These are phyloP conservation scores for Hanseniaspora jakobsenii DNA, from an alignment of 805 yeast genomes.

Conservation along the genomic window DNA sequence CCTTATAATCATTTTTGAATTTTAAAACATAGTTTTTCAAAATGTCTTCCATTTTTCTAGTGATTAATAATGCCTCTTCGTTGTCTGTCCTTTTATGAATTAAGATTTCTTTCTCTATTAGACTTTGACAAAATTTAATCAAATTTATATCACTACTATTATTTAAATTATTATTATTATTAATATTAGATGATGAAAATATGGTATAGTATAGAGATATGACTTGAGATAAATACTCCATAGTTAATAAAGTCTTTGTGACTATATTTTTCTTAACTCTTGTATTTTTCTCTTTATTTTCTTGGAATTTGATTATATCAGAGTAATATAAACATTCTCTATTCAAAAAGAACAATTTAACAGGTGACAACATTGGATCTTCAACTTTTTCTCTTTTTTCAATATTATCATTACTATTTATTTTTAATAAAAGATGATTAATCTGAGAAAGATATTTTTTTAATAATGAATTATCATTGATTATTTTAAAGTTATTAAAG, in stretches of 20 bases:
- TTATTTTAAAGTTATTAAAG: no score
- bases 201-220: not conserved
- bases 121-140: constrained; percentile 2
- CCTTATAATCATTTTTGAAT: not conserved
- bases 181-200: not conserved
- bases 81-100: not conserved
- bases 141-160: not conserved
- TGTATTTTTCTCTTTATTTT: not conserved
- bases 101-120: not conserved
- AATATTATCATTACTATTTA: no score
- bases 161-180: not conserved
- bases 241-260: not conserved
- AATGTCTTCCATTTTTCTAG: constrained; percentile 1
- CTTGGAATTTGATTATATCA: not conserved
- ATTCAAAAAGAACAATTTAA: not conserved
- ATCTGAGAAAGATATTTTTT: no score
- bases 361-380: no score
- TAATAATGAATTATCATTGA: not conserved
- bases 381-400: no score
- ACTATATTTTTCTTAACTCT: no score
- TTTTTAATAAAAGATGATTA: no score
- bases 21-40: constrained; percentile 2
- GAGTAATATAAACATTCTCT: not conserved
- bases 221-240: not conserved
- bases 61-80: not conserved